These are phyloP conservation scores for Venturia asperata DNA, from an alignment of 2,329 filamentous ascomycete species.

Conservation along the genomic window DNA sequence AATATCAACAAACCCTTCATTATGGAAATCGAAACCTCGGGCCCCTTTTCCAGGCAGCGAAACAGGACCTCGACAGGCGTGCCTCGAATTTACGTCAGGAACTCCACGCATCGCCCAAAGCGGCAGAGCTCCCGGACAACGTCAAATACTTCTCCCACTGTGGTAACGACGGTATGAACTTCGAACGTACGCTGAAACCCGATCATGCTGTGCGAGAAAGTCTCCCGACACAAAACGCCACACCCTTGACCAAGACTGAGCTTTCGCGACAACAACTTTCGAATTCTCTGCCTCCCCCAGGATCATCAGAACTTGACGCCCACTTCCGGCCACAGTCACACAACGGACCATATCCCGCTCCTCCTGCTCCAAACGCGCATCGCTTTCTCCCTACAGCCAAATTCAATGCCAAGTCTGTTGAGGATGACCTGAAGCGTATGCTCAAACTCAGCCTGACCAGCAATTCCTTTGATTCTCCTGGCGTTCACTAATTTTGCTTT, in stretches of 20 bases:
- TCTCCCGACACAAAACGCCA: conserved; percentile 2
- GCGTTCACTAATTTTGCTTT: conserved; percentile 8
- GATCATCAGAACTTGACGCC: conserved; percentile 1
- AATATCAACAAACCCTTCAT: conserved; percentile 22
- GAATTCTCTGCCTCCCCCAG: not conserved
- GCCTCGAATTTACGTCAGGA: conserved; percentile 40
- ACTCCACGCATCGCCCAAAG: conserved; percentile 22
- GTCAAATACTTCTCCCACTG: conserved; percentile 20
- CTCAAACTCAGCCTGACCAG: conserved; percentile 26
- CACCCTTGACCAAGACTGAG: conserved; percentile 2
- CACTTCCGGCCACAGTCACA: not conserved
- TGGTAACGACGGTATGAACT: not conserved
- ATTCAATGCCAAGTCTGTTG: conserved; percentile 30
- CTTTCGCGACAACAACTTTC: conserved; percentile 10
- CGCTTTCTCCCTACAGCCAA: conserved; percentile 4
- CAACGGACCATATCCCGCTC: not conserved
- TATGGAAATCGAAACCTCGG: conserved; percentile 45
- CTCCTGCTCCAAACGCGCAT: conserved; percentile 11
- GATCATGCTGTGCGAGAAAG: conserved; percentile 9
- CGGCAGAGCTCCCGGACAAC: conserved; percentile 15
- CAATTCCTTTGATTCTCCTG: conserved; percentile 4
- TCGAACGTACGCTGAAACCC: not conserved
- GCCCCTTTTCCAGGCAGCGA: conserved; percentile 42
- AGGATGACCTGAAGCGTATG: conserved; percentile 37
- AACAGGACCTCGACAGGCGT: conserved; percentile 36